Conservation (phyloP, 768 basidiomycete genomes). For the Suillus fuscotomentosus region DNA sequence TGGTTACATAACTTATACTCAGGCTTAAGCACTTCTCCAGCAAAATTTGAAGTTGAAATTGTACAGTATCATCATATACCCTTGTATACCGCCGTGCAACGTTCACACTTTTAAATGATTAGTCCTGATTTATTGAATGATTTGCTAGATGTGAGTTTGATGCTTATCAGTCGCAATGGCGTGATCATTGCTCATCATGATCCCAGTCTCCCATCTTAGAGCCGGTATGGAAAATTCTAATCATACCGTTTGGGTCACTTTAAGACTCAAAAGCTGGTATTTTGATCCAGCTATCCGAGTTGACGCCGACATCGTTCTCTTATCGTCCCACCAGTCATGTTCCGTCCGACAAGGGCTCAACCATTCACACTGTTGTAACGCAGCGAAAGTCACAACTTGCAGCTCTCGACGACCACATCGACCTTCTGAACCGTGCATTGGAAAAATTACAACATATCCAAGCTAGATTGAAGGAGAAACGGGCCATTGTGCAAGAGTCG, state of each 20-base stretch:
- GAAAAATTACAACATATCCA: conserved; percentile 18
- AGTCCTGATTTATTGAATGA: conserved; percentile 12
- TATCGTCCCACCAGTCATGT: conserved; percentile 10
- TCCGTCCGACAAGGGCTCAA: conserved; percentile 13
- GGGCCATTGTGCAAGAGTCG: conserved; percentile 17
- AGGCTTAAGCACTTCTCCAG: not conserved
- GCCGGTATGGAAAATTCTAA: conserved; percentile 15
- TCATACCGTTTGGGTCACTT: not conserved
- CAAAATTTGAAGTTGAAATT: not conserved
- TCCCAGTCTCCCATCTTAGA: conserved; percentile 13
- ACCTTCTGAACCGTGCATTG: conserved; percentile 15
- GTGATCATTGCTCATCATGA: conserved; percentile 31
- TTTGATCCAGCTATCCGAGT: conserved; percentile 7
- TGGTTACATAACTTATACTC: not conserved
- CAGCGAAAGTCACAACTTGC: conserved; percentile 21
- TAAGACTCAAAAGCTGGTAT: not conserved
- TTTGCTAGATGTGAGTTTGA: conserved; percentile 15
- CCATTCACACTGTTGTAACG: conserved; percentile 20
- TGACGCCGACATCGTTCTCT: conserved; percentile 21
- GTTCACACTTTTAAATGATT: not conserved
- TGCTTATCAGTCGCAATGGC: conserved; percentile 21
- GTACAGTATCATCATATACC: not conserved
- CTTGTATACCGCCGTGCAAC: not conserved
- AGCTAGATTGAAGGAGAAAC: conserved; percentile 17
- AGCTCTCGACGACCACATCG: conserved; percentile 18